Evolutionary conservation across 371 early-diverging fungal species (phyloP), one percentile per base, ranked within the genome.

Genomic region (Dichotomocladium elegans): DNA sequence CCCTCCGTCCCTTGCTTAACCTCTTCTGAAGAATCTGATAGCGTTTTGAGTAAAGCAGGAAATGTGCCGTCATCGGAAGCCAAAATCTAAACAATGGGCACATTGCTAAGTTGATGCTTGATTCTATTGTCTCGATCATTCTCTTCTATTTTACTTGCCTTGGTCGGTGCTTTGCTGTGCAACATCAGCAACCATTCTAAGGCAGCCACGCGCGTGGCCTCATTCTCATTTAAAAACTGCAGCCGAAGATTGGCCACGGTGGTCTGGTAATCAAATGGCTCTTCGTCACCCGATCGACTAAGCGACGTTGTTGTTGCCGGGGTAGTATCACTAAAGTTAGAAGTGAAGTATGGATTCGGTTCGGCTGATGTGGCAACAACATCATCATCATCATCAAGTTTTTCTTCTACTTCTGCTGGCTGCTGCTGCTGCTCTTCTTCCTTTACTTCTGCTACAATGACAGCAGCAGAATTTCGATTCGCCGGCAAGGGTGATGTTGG

Each of bases 181-280:
- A 96, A 68, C 86, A 94, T 90, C 17, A 93, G 57, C n/a, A 96
- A 66, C 97, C 97, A 96, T 33, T 92, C 93, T 62, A 96, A 60
- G 28, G 89, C 83, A 2, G 90, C 91, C 0, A 92, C 81, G 17
- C 95, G 74, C 0, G 97, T 92, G 47, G 86, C 88, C 59, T 95
- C 95, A 49, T 89, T 85, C 52, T 85, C 89, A 60, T 93, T 85
- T 33, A 82, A 67, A 56, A 93, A 89, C 58, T 89, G 90, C 25
- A 80, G 68, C 28, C 87, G 86, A 11, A 96, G 56, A 1, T 86
- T 79, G 12, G 85, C 78, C 11, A 93, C 87, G 0, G 90, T 90
- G 0, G 74, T 70, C 40, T 83, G 79, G 45, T 89, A 84, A 66
- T 94, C 93, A 64, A 94, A 85, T 10, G 84, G 82, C 57, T 85